Percentiles rank a stretch among this genome's conserved stretches.
Conservation (phyloP, 257 asterid genomes). For the Ligustrum vulgare region DNA sequence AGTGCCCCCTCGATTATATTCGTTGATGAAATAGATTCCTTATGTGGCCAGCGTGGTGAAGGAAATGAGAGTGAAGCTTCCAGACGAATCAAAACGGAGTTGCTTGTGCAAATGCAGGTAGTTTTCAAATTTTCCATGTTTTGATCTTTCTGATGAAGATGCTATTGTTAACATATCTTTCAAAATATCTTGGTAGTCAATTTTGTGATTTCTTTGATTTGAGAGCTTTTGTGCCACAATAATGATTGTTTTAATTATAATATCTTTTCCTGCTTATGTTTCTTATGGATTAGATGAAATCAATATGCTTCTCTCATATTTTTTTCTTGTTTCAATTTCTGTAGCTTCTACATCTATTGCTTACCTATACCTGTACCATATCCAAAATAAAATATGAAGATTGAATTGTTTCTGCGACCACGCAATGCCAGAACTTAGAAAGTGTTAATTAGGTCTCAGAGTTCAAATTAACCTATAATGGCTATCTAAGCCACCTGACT, state of each 20-base stretch:
- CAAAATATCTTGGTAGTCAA: neutral
- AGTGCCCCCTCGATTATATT: constrained; percentile 94
- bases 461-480: neutral
- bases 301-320: neutral
- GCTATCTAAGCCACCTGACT: neutral
- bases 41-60: constrained; percentile 94
- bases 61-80: constrained; percentile 99
- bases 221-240: neutral
- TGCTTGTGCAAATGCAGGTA: constrained; percentile 99
- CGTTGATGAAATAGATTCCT: constrained; percentile 92
- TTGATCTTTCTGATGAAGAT: neutral
- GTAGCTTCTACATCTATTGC: neutral
- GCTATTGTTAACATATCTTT: neutral
- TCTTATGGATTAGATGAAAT: neutral
- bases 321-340: neutral
- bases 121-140: no score
- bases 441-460: neutral
- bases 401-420: neutral
- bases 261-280: neutral
- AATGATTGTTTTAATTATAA: neutral
- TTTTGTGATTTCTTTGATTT: neutral
- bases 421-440: neutral
- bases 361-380: neutral
- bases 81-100: constrained; percentile 90
- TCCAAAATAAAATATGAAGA: neutral